These are phyloP conservation scores for Blepharisma japonicum DNA, from an alignment of 73 alveolate species.

Conservation along the genomic window DNA sequence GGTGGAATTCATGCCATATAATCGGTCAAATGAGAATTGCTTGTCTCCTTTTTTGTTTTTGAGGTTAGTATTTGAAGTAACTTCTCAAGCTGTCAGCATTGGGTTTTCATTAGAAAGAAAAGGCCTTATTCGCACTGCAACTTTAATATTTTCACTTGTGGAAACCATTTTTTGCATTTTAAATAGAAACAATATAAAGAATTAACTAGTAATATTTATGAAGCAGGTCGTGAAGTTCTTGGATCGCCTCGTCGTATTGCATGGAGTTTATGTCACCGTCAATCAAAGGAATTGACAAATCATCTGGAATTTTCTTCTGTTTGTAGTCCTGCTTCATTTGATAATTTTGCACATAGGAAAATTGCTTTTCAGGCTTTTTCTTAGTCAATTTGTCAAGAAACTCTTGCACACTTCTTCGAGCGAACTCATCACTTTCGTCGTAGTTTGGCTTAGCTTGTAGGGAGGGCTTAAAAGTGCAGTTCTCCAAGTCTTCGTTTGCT, in stretches of 20 bases:
- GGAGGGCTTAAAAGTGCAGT: conserved; percentile 17
- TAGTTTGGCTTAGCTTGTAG: neutral
- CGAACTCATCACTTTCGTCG: too few species aligned
- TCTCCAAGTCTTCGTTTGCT: neutral
- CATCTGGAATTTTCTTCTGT: too few species aligned
- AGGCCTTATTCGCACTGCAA: conserved; percentile 24
- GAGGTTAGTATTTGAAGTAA: neutral
- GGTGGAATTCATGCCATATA: conserved; percentile 7
- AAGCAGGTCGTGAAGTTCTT: conserved; percentile 24
- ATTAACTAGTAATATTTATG: neutral
- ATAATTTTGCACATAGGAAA: too few species aligned
- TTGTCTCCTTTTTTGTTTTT: neutral
- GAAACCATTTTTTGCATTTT: neutral
- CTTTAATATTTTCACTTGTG: neutral
- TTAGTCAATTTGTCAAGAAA: too few species aligned
- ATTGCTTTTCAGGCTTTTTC: too few species aligned
- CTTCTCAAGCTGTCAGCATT: neutral
- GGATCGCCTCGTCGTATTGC: conserved; percentile 15
- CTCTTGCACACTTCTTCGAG: too few species aligned
- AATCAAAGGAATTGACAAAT: neutral
- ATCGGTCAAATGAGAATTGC: neutral
- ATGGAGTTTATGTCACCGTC: neutral
- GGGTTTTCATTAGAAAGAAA: conserved; percentile 17
- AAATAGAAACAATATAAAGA: too few species aligned
- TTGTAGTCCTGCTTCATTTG: too few species aligned